Evolutionary conservation across 768 basidiomycete genomes (phyloP).

Genomic region (Mycena leptocephala): DNA sequence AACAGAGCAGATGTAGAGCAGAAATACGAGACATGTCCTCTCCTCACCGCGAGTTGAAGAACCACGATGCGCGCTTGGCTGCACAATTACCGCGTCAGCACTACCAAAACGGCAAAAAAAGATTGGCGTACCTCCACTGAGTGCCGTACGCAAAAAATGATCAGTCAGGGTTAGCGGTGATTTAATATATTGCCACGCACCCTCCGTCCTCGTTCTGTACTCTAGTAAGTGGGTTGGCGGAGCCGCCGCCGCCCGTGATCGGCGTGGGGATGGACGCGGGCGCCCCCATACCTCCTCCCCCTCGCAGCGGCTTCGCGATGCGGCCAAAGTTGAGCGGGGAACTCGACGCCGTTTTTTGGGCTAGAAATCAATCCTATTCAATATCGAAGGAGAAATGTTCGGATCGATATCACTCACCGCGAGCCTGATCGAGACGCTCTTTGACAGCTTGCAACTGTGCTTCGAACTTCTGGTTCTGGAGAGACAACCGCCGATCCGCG

Average conservation of each 20-base stretch:
- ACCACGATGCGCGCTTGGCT: slow-evolving; percentile 96
- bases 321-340: slow-evolving; percentile 90
- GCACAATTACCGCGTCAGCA: slow-evolving; percentile 40
- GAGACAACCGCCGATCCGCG: slow-evolving; percentile 92
- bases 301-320: slow-evolving; percentile 96
- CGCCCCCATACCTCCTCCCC: slow-evolving; percentile 82
- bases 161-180: slow-evolving; percentile 40
- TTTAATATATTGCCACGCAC: slow-evolving; percentile 58
- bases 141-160: slow-evolving; percentile 32
- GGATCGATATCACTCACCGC: slow-evolving; percentile 71
- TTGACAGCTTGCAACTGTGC: slow-evolving; percentile 92
- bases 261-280: slow-evolving; percentile 59
- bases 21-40: slow-evolving; percentile 21
- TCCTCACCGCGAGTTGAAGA: slow-evolving; percentile 86
- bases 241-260: slow-evolving; percentile 60
- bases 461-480: slow-evolving; percentile 97
- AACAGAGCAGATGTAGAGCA: slow-evolving; percentile 36
- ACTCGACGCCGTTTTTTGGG: slow-evolving; percentile 83
- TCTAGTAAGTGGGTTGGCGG: slow-evolving; percentile 77
- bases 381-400: slow-evolving; percentile 27
- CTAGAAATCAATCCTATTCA: slow-evolving; percentile 54
- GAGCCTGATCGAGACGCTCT: slow-evolving; percentile 92
- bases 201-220: slow-evolving; percentile 88
- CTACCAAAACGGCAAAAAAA: slow-evolving; percentile 38
- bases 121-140: slow-evolving; percentile 58